Conservation (phyloP, 2,329 filamentous ascomycete genomes). For the Pseudomassariella vexata region DNA sequence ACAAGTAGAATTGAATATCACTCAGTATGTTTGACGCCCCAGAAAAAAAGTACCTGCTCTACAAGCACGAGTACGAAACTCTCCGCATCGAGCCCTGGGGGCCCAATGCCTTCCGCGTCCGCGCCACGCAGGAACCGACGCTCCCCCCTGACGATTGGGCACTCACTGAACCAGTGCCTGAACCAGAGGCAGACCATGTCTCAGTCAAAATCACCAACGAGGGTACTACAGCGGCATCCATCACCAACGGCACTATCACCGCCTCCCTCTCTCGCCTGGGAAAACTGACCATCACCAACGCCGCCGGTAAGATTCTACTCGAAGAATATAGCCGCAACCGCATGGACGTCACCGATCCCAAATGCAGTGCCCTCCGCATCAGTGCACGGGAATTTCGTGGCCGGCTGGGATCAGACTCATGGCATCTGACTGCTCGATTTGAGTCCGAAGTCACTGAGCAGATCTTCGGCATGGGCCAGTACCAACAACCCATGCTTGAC, state of each 20-base stretch:
- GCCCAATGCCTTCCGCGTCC: conserved; percentile 38
- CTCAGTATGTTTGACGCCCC: too few relatives aligned
- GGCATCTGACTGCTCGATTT: conserved; percentile 52
- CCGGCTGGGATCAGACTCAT: conserved; percentile 43
- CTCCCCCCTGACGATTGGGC: conserved; percentile 36
- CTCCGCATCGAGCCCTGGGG: conserved; percentile 45
- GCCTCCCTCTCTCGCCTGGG: conserved; percentile 39
- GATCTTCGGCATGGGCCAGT: conserved; percentile 66
- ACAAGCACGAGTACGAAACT: conserved; percentile 34
- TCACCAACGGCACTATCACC: conserved; percentile 42
- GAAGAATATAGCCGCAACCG: conserved; percentile 49
- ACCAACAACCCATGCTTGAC: conserved; percentile 59
- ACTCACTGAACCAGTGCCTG: conserved; percentile 21
- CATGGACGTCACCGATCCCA: conserved; percentile 46
- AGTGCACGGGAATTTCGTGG: conserved; percentile 54
- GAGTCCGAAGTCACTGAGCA: conserved; percentile 50
- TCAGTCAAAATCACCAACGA: conserved; percentile 15
- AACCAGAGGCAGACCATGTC: too few relatives aligned
- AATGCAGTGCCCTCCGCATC: conserved; percentile 51
- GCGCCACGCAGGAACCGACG: conserved; percentile 32
- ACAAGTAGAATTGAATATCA: too few relatives aligned
- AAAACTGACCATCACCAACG: conserved; percentile 42
- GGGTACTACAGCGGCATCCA: conserved; percentile 26
- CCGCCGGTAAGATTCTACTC: conserved; percentile 34
- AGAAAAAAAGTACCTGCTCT: too few relatives aligned